A percentile compares a stretch with the other conserved stretches of the same genome.
Evolutionary conservation across 345 rosid genomes (phyloP).

Genomic region (Pugionium cornutum): DNA sequence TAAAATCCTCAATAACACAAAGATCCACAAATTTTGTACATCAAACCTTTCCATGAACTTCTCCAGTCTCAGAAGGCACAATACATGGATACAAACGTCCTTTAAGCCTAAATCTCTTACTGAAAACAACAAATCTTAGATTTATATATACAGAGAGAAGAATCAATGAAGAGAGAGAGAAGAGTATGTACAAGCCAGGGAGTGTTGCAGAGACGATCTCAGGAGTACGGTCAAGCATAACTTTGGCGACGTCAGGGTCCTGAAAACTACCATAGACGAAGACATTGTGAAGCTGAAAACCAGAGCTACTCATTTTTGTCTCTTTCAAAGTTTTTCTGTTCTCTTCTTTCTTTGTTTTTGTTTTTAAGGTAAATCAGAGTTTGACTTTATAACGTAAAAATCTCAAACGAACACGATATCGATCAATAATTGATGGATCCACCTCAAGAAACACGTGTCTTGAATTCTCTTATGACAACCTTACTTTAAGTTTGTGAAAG

Average conservation of each 20-base stretch:
- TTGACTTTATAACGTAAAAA: constrained; percentile 11
- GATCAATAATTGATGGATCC: no score
- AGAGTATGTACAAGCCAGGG: constrained; percentile 51
- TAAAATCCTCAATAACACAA: background rate
- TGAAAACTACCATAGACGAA: constrained; percentile 89
- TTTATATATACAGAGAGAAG: background rate
- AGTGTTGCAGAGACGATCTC: constrained; percentile 62
- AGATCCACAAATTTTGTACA: background rate
- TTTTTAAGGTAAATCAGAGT: background rate
- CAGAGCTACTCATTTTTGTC: constrained; percentile 7
- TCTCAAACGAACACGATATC: background rate
- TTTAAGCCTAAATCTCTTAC: constrained; percentile 77
- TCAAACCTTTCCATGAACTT: constrained; percentile 62
- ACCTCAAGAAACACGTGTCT: constrained; percentile 9
- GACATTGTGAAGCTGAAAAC: constrained; percentile 45
- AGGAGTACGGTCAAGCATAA: constrained; percentile 65
- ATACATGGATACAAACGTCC: constrained; percentile 96
- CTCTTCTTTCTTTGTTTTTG: background rate
- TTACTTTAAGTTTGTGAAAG: background rate
- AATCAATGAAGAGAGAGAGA: background rate
- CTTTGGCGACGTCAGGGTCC: constrained; percentile 62
- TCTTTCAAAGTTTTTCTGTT: background rate
- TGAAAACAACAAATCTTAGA: constrained; percentile 35
- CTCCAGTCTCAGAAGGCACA: constrained; percentile 53
- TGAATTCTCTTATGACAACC: background rate